Conservation (phyloP, 176 grass and related monocot species). For the Oryza punctata region DNA sequence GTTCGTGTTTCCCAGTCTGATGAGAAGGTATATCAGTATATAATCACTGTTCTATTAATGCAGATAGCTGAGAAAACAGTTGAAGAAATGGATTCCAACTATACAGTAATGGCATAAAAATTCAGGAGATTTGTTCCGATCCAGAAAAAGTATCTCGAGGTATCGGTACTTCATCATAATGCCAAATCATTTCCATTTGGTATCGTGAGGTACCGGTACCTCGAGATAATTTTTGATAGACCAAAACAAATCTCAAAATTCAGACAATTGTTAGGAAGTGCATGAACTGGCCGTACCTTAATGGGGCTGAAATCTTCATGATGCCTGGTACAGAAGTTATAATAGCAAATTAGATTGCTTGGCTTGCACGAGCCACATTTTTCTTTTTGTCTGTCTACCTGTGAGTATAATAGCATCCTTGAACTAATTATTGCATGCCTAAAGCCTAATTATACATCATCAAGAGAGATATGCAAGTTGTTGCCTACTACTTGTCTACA, state of each 20-base stretch:
- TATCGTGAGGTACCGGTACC: too few relatives aligned
- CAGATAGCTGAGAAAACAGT: not conserved
- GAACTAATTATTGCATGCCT: not conserved
- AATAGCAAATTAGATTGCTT: not conserved
- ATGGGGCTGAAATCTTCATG: not conserved
- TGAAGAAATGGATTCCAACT: not conserved
- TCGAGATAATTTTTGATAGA: too few relatives aligned
- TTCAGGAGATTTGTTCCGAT: too few relatives aligned
- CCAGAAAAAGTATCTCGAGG: too few relatives aligned
- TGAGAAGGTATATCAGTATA: not conserved
- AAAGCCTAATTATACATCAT: not conserved
- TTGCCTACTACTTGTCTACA: not conserved
- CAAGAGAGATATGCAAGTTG: not conserved
- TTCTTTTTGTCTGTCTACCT: not conserved
- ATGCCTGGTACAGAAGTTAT: not conserved
- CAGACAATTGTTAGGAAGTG: not conserved
- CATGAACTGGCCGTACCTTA: not conserved
- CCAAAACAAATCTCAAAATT: too few relatives aligned
- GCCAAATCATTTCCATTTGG: too few relatives aligned
- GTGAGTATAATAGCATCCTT: conserved; percentile 2
- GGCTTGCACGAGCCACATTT: not conserved
- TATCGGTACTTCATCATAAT: too few relatives aligned
- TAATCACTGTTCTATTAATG: not conserved
- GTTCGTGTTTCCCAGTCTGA: not conserved
- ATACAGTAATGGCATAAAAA: not conserved